Percentiles rank a stretch among this genome's conserved stretches.
phyloP scores from a whole-genome alignment of 371 early-diverging fungal genomes.

The Vittaforma corneae region DNA sequence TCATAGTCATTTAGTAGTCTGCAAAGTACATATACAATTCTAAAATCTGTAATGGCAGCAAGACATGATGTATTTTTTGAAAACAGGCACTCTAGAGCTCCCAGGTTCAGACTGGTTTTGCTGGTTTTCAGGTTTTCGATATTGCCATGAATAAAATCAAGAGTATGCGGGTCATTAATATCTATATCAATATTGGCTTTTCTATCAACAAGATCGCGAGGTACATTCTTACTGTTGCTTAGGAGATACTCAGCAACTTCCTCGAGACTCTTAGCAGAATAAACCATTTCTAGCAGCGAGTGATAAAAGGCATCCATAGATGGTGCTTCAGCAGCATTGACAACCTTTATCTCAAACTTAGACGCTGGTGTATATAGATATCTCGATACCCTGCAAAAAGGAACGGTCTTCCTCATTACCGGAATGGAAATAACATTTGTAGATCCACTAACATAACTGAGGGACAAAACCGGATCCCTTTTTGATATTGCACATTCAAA shows the following conservation, averaged over 20 bases:
- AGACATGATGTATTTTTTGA: background rate
- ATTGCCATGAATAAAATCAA: no score
- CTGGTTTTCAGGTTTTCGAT: no score
- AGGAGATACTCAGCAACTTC: slow-evolving; percentile 2
- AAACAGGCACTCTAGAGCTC: background rate
- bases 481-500: slow-evolving; percentile 26
- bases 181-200: no score
- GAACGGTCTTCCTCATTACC: background rate
- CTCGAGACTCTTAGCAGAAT: background rate
- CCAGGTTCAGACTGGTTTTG: no score
- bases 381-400: slow-evolving; percentile 1
- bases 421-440: slow-evolving; percentile 33
- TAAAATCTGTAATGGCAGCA: background rate
- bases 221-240: background rate
- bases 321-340: no score
- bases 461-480: slow-evolving; percentile 21
- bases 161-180: no score
- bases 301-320: slow-evolving; percentile 18
- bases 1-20: background rate
- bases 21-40: background rate
- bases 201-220: background rate
- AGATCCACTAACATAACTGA: slow-evolving; percentile 21
- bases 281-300: slow-evolving; percentile 3
- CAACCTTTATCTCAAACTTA: background rate
- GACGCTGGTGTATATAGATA: background rate